phyloP scores from a whole-genome alignment of 116 monocot genomes.

The Posidonia oceanica region DNA sequence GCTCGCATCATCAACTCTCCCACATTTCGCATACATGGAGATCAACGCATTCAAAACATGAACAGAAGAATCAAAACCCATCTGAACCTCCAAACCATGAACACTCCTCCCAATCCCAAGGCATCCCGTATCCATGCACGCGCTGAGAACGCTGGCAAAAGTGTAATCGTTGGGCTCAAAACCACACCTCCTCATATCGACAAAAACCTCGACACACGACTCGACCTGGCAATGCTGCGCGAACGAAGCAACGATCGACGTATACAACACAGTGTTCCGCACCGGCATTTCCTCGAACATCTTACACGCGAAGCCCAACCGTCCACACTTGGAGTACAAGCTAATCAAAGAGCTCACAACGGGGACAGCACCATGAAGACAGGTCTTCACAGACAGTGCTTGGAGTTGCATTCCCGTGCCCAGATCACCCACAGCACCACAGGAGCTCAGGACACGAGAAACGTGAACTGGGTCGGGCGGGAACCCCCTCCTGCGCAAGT shows the following conservation, averaged over 20 bases:
- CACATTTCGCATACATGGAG: constrained; percentile 39
- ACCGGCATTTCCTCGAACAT: constrained; percentile 13
- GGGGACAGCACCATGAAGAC: background rate
- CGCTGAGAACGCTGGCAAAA: constrained; percentile 18
- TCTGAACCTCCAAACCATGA: constrained; percentile 12
- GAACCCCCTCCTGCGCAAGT: constrained; percentile 7
- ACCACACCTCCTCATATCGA: constrained; percentile 13
- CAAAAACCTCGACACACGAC: constrained; percentile 9
- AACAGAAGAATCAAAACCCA: constrained; percentile 10
- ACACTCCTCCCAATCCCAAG: constrained; percentile 12
- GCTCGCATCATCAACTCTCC: constrained; percentile 16
- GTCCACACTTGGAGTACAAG: constrained; percentile 9
- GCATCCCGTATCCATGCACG: constrained; percentile 12
- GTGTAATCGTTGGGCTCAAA: constrained; percentile 26
- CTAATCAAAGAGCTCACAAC: constrained; percentile 16
- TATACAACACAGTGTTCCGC: constrained; percentile 18
- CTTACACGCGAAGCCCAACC: constrained; percentile 4
- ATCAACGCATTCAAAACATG: constrained; percentile 22
- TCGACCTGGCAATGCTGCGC: constrained; percentile 6
- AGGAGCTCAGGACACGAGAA: constrained; percentile 11
- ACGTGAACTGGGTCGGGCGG: background rate
- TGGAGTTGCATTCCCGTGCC: constrained; percentile 12
- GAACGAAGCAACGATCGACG: constrained; percentile 17
- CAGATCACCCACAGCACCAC: background rate
- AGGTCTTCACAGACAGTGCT: constrained; percentile 9